phyloP scores from a whole-genome alignment of 2,329 filamentous ascomycete species.

The Sphaerostilbella broomeana region DNA sequence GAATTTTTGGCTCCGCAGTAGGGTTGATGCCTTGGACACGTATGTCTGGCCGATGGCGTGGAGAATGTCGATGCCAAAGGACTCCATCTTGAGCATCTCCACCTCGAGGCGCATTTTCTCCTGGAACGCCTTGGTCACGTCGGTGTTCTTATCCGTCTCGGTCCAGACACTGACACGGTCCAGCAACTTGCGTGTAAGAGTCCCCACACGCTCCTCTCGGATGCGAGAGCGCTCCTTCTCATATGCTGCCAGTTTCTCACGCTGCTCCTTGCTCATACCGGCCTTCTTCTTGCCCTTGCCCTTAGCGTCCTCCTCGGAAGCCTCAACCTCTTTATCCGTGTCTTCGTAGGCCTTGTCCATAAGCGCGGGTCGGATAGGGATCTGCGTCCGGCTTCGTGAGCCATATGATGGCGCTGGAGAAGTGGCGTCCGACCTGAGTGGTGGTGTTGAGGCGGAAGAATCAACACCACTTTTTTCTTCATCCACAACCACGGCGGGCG shows the following conservation, averaged over 20 bases:
- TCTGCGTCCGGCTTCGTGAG: constrained; percentile 41
- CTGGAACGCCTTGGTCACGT: constrained; percentile 84
- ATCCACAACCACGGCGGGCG: constrained; percentile 36
- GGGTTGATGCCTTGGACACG: constrained; percentile 74
- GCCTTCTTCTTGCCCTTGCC: constrained; percentile 75
- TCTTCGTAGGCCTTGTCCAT: constrained; percentile 74
- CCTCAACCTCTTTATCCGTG: constrained; percentile 51
- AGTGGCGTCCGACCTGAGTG: constrained; percentile 28
- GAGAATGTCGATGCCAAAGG: constrained; percentile 90
- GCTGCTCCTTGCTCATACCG: constrained; percentile 81
- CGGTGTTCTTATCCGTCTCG: constrained; percentile 82
- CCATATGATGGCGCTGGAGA: constrained; percentile 38
- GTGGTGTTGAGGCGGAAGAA: constrained; percentile 20
- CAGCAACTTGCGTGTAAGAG: constrained; percentile 73
- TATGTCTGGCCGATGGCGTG: constrained; percentile 94
- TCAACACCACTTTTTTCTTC: constrained; percentile 24
- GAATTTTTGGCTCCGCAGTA: constrained; percentile 94
- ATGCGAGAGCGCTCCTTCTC: constrained; percentile 78
- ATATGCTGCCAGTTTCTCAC: constrained; percentile 81
- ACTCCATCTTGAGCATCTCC: constrained; percentile 99
- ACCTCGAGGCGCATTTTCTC: constrained; percentile 93
- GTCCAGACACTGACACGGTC: constrained; percentile 93
- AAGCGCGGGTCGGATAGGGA: constrained; percentile 77
- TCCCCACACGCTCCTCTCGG: constrained; percentile 84
- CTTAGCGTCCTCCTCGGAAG: constrained; percentile 48